A percentile compares a stretch with the other conserved stretches of the same genome.
Conservation (phyloP, 106 monocot species). For the Dioscorea dumetorum region DNA sequence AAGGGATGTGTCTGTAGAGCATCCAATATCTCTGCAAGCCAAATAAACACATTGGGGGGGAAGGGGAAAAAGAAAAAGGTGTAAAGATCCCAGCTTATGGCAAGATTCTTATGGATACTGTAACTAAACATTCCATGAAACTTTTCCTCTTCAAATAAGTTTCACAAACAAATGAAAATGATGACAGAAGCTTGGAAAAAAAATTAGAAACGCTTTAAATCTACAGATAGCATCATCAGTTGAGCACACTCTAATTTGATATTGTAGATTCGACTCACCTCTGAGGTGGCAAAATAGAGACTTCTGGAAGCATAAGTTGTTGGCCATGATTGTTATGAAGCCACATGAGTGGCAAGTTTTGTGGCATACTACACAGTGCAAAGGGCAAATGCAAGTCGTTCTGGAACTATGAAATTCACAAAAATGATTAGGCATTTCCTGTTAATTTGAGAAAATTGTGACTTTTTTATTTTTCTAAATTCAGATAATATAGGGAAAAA, state of each 20-base stretch:
- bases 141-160: background rate
- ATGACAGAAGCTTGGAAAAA: background rate
- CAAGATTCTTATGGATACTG: no score
- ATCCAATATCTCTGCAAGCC: conserved; percentile 41
- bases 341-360: conserved; percentile 49
- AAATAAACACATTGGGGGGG: background rate
- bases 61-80: background rate
- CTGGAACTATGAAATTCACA: conserved; percentile 44
- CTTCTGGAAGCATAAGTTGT: conserved; percentile 37
- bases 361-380: conserved; percentile 27
- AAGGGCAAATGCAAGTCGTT: conserved; percentile 45
- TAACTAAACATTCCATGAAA: background rate
- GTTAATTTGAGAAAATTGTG: no score
- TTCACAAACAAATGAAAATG: background rate
- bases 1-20: conserved; percentile 28
- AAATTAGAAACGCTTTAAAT: background rate
- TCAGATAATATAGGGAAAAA: background rate
- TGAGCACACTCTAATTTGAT: no score
- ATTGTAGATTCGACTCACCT: conserved; percentile 23
- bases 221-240: background rate
- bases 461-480: no score
- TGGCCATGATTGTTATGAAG: conserved; percentile 32
- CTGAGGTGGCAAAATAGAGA: conserved; percentile 29
- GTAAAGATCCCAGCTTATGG: background rate
- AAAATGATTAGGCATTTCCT: background rate